Evolutionary conservation across 106 monocot species (phyloP).

Genomic region (Dioscorea zingiberensis): DNA sequence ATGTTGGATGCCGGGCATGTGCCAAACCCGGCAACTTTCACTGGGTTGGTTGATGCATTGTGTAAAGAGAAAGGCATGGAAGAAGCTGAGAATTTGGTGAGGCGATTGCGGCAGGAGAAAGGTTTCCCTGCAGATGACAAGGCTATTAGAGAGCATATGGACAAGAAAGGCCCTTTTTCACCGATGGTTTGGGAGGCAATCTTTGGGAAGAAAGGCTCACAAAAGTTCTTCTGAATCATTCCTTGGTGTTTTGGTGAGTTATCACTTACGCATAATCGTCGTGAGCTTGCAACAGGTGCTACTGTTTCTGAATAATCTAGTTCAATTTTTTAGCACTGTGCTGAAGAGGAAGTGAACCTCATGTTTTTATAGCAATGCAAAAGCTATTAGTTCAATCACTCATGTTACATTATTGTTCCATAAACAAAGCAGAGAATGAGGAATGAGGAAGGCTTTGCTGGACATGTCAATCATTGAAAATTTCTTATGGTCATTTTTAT

Average conservation of each 20-base stretch:
- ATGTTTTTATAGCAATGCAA: too few species aligned
- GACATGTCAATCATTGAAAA: too few species aligned
- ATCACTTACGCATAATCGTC: too few species aligned
- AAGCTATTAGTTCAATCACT: too few species aligned
- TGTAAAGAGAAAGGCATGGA: conserved; percentile 72
- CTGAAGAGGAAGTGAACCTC: too few species aligned
- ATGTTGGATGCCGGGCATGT: conserved; percentile 74
- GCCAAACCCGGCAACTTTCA: conserved; percentile 58
- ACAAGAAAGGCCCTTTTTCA: conserved; percentile 86
- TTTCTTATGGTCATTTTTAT: too few species aligned
- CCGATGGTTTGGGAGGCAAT: conserved; percentile 74
- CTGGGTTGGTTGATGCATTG: conserved; percentile 39
- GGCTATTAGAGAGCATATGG: conserved; percentile 78
- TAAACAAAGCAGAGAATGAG: too few species aligned
- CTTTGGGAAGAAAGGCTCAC: conserved; percentile 57
- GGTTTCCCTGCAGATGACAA: conserved; percentile 74
- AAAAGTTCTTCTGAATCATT: conserved; percentile 17
- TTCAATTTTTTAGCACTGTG: too few species aligned
- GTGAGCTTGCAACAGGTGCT: too few species aligned
- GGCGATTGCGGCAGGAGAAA: conserved; percentile 47
- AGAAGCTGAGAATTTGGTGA: conserved; percentile 51
- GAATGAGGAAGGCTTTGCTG: too few species aligned
- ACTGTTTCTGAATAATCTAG: too few species aligned
- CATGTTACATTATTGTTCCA: too few species aligned
- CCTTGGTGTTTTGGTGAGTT: not conserved